Evolutionary conservation across 768 basidiomycete species (phyloP), one percentile per base, ranked within the genome.

Genomic region (Antrodiella citrinella): DNA sequence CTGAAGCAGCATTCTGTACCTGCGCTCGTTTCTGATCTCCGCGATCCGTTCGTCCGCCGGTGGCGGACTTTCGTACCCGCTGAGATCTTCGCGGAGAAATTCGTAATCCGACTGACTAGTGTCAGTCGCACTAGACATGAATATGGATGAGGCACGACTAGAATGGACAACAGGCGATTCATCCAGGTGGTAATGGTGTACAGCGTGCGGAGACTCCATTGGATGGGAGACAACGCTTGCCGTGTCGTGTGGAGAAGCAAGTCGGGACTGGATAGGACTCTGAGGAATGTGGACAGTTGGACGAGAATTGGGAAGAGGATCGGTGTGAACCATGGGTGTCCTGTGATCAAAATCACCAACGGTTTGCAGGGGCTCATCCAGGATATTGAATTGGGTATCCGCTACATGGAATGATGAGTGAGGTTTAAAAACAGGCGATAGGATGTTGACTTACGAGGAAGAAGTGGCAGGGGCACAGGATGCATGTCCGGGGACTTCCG

Each of bases 1-100:
- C 40, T 71, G 74, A 44, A 84, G 65, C 49, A 84, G 66, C 52
- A 84, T 69, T 24, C 88, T 69, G 61, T 90, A 91, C 51, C 78
- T 71, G 52, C 80, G 68, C 66, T 91, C 89, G 51, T 84, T 74
- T 54, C 69, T 70, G 40, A 69, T 63, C 43, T 77, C 71, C 13
- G 68, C 61, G n/a, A 69, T 59, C 4, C 54, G 52, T 15, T 70
- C 67, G 44, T 76, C 70, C 21, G 53, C 57, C 1, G 71, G 69
- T 0, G 68, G 59, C 2, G 69, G 71, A 3, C 72, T 72, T 18
- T 67, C 63, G 54, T 73, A 72, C 20, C 70, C 71, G 11, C 42
- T 35, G n/a, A 15, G 30, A 21, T 26, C 30, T 35, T 38, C 45
- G 46, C 50, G 40, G 47, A 48, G 43, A 51, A 48, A 10, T 12